Base-by-base conservation (phyloP, 768 basidiomycete genomes). In the Botryobasidium botryosum region DNA sequence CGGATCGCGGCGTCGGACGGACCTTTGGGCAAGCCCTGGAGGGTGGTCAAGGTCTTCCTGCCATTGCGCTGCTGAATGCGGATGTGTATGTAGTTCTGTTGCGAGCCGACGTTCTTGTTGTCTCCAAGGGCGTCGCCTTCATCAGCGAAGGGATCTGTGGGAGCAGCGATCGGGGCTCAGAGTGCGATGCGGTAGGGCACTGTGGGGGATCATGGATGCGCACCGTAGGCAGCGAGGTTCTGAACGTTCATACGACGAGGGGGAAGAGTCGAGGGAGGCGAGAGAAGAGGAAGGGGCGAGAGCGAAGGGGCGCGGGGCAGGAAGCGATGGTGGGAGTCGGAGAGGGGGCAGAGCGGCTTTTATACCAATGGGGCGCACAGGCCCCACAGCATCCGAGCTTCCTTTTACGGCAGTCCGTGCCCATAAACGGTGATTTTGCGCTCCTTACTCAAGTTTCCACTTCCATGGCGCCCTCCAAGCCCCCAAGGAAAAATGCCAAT, bases 61-160 rank as follows among this genome's bases (percentile, higher is more conserved):
- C 94, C 94, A 74, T 97, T 99, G 59, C 94, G 76, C 65, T 99
- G 94, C 64, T 99, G 94, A 57, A 99, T 84, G 68, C 94, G 87
- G 59, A 92, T 84, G 62, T 91, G 87, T 61, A 91, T 83, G 62
- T 86, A 79, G 61, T 85, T 76, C 57, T 75, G 65, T 61, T 77
- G 75, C 52, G 81, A 79, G 53, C 80, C 81, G 57, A 85, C 80
- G 69, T 83, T 77, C 56, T 77, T 65, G 57, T 61, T 71, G 57
- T 69, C 69, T 60, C 67, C 75, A 58, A 85, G 79, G 59, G 78
- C 77, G 55, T 86, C 84, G 57, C 77, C 81, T 65, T 85, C 83
- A 66, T 90, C 90, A 68, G 83, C 85, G 71, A 92, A 92, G 69
- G 88, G 88, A 75, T 92, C 90, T 88, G 45, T 12, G 25, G 32